A percentile compares a stretch with the other conserved stretches of the same genome.
phyloP scores from a whole-genome alignment of 1,284 basidiomycete genomes.

The Phellopilus nigrolimitatus region DNA sequence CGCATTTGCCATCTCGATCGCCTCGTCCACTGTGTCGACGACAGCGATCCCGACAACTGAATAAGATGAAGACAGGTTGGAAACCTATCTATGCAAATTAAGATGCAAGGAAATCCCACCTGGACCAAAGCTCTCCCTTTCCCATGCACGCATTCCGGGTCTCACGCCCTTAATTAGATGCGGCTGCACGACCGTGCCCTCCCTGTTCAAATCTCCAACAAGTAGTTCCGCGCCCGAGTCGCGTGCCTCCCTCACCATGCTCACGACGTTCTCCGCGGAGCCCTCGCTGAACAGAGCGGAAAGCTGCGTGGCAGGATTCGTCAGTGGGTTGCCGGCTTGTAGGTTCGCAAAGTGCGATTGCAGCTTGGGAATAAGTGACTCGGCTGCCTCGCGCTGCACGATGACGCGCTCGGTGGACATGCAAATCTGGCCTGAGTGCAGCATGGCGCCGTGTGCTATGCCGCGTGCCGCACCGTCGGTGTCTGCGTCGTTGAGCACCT shows the following conservation, averaged over 20 bases:
- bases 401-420: slow-evolving; percentile 69
- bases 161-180: slow-evolving; percentile 48
- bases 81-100: slow-evolving; percentile 1
- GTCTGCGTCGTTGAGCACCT: slow-evolving; percentile 62
- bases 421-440: slow-evolving; percentile 65
- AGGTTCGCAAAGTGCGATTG: slow-evolving; percentile 31
- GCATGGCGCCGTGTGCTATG: slow-evolving; percentile 54
- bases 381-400: slow-evolving; percentile 41
- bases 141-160: slow-evolving; percentile 47
- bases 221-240: slow-evolving; percentile 47
- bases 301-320: slow-evolving; percentile 25
- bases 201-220: slow-evolving; percentile 39
- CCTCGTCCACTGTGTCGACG: slow-evolving; percentile 48
- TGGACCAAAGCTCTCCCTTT: slow-evolving; percentile 58
- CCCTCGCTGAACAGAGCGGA: slow-evolving; percentile 45
- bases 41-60: slow-evolving; percentile 45
- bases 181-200: slow-evolving; percentile 47
- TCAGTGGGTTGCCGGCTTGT: slow-evolving; percentile 33
- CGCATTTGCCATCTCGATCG: slow-evolving; percentile 49
- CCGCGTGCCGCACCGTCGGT: slow-evolving; percentile 50
- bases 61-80: not conserved
- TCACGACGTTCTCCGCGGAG: slow-evolving; percentile 46
- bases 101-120: slow-evolving; percentile 31
- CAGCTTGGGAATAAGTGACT: slow-evolving; percentile 34
- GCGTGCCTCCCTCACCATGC: slow-evolving; percentile 47